Conservation (phyloP, 306 rosid genomes). For the Fragaria ananassa region DNA sequence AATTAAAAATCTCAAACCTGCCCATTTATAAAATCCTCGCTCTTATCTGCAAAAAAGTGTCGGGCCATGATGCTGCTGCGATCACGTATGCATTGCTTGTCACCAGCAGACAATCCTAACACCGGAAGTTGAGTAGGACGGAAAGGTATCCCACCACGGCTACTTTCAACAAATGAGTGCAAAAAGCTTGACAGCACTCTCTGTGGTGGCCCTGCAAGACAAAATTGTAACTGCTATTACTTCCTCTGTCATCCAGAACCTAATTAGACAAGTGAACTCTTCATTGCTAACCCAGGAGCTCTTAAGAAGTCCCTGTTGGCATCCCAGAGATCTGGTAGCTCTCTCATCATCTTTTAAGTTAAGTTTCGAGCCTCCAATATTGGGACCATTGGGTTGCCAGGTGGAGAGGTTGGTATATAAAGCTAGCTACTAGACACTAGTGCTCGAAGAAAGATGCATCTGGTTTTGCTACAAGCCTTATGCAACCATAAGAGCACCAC, state of each 20-base stretch:
- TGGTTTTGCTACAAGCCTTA: background rate
- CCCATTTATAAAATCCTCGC: conserved; percentile 81
- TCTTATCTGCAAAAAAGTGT: conserved; percentile 90
- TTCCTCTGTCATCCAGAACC: background rate
- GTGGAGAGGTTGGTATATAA: background rate
- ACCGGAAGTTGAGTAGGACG: conserved; percentile 78
- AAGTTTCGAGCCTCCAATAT: background rate
- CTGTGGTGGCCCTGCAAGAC: conserved; percentile 82
- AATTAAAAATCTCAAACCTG: conserved; percentile 56
- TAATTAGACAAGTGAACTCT: background rate
- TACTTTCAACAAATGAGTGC: conserved; percentile 87
- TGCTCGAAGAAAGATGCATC: background rate
- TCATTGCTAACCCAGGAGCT: background rate
- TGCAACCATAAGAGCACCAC: background rate
- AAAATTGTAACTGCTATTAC: conserved; percentile 1
- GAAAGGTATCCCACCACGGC: conserved; percentile 89
- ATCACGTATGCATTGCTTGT: conserved; percentile 89
- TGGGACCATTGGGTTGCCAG: background rate
- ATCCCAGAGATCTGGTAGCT: background rate
- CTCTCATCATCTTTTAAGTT: background rate
- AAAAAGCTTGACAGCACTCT: conserved; percentile 82
- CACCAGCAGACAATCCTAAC: conserved; percentile 89
- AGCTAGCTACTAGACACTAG: background rate
- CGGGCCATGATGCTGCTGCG: conserved; percentile 99
- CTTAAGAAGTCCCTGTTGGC: background rate